Conservation (phyloP, 2,329 filamentous ascomycete genomes). For the Trichoderma lentiforme region DNA sequence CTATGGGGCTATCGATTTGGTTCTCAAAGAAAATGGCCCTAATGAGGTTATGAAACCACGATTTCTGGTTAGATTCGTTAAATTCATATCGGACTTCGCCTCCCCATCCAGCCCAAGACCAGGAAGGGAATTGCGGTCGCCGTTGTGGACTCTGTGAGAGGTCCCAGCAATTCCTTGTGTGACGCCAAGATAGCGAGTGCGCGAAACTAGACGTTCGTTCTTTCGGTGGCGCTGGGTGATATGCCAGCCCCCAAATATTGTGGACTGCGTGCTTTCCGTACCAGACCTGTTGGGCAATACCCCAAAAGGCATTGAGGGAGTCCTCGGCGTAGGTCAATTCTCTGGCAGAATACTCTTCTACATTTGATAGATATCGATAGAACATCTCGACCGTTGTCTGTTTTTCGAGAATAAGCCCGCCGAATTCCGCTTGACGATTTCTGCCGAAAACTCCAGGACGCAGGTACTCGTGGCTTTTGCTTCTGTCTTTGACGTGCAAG, state of each 20-base stretch:
- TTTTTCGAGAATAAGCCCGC: neutral
- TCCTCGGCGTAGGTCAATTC: neutral
- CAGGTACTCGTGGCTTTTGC: neutral
- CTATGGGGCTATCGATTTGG: neutral
- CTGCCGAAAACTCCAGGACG: neutral
- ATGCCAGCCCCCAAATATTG: neutral
- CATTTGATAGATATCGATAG: neutral
- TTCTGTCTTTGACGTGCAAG: neutral
- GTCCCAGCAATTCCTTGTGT: neutral
- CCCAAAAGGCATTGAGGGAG: neutral
- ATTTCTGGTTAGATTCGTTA: rapidly evolving
- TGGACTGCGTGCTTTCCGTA: neutral
- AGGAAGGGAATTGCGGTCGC: neutral
- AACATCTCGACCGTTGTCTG: neutral
- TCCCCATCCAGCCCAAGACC: neutral
- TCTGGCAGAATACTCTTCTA: neutral
- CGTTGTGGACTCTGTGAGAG: neutral
- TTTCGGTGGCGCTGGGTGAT: neutral
- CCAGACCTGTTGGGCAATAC: neutral
- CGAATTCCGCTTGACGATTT: too few relatives aligned
- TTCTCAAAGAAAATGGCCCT: neutral
- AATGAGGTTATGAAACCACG: neutral
- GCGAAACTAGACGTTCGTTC: neutral
- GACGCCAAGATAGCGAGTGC: neutral
- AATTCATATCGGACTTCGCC: neutral